phyloP scores from a whole-genome alignment of 1,284 basidiomycete genomes.

The Psilocybe mexicana region DNA sequence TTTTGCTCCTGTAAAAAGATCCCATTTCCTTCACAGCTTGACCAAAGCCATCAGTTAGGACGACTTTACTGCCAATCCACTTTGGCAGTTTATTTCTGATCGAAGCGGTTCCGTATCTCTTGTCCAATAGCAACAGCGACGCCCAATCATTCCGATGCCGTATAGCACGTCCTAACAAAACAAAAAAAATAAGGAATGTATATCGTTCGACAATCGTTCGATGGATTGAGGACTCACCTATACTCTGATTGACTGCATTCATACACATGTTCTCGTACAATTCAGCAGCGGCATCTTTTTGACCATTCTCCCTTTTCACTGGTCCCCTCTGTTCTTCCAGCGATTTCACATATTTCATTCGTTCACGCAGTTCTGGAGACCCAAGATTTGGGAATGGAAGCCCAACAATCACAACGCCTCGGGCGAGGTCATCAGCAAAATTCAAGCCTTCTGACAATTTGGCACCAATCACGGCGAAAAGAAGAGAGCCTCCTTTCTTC shows the following conservation, averaged over 20 bases:
- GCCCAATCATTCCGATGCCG: conserved; percentile 89
- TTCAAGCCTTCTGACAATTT: conserved; percentile 98
- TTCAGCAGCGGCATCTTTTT: conserved; percentile 77
- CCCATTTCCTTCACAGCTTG: conserved; percentile 71
- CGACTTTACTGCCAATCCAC: conserved; percentile 80
- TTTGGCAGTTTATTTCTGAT: conserved; percentile 80
- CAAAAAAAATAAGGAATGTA: conserved; percentile 3
- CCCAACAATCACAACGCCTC: conserved; percentile 88
- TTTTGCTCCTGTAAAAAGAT: conserved; percentile 49
- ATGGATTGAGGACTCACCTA: conserved; percentile 55
- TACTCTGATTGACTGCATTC: conserved; percentile 96
- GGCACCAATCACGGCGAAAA: conserved; percentile 94
- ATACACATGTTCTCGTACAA: conserved; percentile 94
- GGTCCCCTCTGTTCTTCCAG: conserved; percentile 43
- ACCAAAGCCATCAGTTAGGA: conserved; percentile 71
- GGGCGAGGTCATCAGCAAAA: conserved; percentile 88
- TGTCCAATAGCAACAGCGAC: conserved; percentile 81
- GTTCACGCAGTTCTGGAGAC: conserved; percentile 89
- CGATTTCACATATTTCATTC: conserved; percentile 83
- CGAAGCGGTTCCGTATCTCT: conserved; percentile 66
- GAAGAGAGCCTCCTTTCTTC: conserved; percentile 64
- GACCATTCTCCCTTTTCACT: conserved; percentile 34
- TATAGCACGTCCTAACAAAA: conserved; percentile 76
- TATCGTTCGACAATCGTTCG: too few relatives aligned
- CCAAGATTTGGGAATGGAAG: conserved; percentile 92